Conservation (phyloP, 495 filamentous ascomycete species). For the Cudoniella acicularis region DNA sequence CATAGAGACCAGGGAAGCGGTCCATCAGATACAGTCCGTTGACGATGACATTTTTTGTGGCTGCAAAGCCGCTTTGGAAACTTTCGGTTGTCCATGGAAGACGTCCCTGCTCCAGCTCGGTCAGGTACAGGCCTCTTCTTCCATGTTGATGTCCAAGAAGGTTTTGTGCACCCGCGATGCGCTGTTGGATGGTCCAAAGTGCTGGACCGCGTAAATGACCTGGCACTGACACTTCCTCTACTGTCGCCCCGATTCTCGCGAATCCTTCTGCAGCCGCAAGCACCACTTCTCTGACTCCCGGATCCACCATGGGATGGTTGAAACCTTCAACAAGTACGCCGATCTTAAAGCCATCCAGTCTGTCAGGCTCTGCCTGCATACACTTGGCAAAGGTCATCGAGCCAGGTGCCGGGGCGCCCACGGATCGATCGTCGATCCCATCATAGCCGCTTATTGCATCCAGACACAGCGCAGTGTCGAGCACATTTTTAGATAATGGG, state of each 20-base stretch:
- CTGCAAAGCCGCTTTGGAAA: constrained; percentile 30
- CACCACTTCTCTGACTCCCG: constrained; percentile 35
- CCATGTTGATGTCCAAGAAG: constrained; percentile 38
- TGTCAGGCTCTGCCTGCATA: constrained; percentile 7
- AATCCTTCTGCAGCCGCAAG: constrained; percentile 36
- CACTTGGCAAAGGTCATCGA: neutral
- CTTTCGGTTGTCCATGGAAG: neutral
- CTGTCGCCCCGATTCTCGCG: constrained; percentile 38
- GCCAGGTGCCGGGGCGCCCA: constrained; percentile 25
- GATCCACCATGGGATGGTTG: constrained; percentile 31
- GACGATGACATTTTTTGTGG: constrained; percentile 40
- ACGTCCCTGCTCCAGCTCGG: constrained; percentile 34
- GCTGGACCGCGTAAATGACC: constrained; percentile 43
- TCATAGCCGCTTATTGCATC: constrained; percentile 45
- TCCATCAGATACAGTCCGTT: constrained; percentile 37
- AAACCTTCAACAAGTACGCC: constrained; percentile 44
- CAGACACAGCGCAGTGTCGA: constrained; percentile 38
- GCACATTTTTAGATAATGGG: constrained; percentile 35
- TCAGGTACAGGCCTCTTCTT: constrained; percentile 36
- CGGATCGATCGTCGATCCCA: constrained; percentile 43
- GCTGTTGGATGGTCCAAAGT: constrained; percentile 46
- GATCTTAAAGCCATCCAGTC: constrained; percentile 37
- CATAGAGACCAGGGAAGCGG: constrained; percentile 34
- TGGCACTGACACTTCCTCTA: constrained; percentile 46
- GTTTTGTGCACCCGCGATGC: constrained; percentile 39